Evolutionary conservation across 805 yeast genomes (phyloP).

Genomic region (Saccharomyces cerevisiae): DNA sequence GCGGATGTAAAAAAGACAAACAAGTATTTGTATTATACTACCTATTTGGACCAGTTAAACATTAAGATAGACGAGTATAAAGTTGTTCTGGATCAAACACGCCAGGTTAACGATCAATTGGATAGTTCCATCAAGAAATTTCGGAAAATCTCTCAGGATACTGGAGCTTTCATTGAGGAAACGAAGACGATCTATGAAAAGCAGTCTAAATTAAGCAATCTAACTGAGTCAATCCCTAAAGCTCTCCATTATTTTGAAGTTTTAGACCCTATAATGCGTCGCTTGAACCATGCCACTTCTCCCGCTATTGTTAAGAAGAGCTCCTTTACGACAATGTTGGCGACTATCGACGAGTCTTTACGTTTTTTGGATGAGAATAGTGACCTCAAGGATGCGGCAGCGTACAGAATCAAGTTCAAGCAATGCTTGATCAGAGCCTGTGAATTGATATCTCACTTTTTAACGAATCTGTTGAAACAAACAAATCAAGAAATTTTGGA

Average conservation of each 20-base stretch:
- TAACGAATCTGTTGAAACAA: conserved; percentile 36
- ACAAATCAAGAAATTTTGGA: conserved; percentile 25
- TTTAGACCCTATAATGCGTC: conserved; percentile 60
- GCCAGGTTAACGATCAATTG: conserved; percentile 27
- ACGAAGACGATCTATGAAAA: conserved; percentile 39
- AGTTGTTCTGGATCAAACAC: conserved; percentile 32
- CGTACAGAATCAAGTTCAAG: conserved; percentile 63
- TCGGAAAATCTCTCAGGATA: conserved; percentile 23
- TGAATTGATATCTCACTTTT: conserved; percentile 62
- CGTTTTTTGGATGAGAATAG: conserved; percentile 46
- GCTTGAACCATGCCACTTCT: conserved; percentile 64
- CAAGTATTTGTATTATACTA: conserved; percentile 13
- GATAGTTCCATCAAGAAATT: conserved; percentile 28
- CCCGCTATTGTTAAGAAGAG: conserved; percentile 48
- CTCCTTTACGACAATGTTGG: conserved; percentile 46
- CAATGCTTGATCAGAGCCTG: conserved; percentile 79
- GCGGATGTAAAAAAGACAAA: neutral
- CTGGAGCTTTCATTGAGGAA: conserved; percentile 36
- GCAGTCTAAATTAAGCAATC: conserved; percentile 40
- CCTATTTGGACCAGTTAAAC: conserved; percentile 16
- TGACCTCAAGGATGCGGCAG: conserved; percentile 61
- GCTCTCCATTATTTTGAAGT: conserved; percentile 61
- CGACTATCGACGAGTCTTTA: conserved; percentile 58
- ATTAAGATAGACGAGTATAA: conserved; percentile 37
- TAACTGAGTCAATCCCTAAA: conserved; percentile 49